A percentile compares a stretch with the other conserved stretches of the same genome.
phyloP scores from a whole-genome alignment of 2,329 filamentous ascomycete species.

The Penicillium capsulatum region DNA sequence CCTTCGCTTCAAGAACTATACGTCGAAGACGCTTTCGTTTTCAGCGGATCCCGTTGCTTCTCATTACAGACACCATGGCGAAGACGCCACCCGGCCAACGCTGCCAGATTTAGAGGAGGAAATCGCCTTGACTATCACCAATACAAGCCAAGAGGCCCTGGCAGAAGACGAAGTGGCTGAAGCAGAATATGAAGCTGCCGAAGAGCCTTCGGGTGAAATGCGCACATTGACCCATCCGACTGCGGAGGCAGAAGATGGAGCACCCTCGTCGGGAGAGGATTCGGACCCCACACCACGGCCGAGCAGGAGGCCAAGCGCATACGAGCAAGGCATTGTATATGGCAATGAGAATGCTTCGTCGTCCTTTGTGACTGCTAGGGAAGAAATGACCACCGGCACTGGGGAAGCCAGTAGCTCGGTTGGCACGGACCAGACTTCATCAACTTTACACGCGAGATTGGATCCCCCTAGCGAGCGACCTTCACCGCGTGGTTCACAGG shows the following conservation, averaged over 20 bases:
- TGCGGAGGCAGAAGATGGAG: constrained; percentile 13
- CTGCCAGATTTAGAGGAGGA: constrained; percentile 14
- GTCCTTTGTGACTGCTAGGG: constrained; percentile 33
- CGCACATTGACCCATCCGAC: constrained; percentile 24
- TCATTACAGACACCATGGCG: constrained; percentile 39
- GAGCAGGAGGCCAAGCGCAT: constrained; percentile 7
- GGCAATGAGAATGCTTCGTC: constrained; percentile 20
- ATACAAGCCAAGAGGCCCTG: constrained; percentile 11
- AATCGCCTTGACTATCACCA: constrained; percentile 14
- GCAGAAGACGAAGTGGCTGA: constrained; percentile 13
- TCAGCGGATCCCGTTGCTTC: constrained; percentile 45
- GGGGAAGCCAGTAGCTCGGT: constrained; percentile 11
- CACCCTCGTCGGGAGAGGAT: constrained; percentile 1
- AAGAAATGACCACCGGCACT: constrained; percentile 13
- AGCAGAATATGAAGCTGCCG: no score
- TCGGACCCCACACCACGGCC: constrained; percentile 16
- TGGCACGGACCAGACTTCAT: constrained; percentile 14
- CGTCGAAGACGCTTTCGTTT: constrained; percentile 50
- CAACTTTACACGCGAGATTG: constrained; percentile 9
- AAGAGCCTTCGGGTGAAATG: constrained; percentile 17
- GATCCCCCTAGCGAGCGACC: constrained; percentile 5
- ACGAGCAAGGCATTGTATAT: constrained; percentile 6
- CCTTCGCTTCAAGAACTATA: constrained; percentile 44
- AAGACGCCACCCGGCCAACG: constrained; percentile 23
- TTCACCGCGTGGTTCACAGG: constrained; percentile 11